Percentiles rank a stretch among this genome's conserved stretches.
Evolutionary conservation across 2,329 filamentous ascomycete genomes (phyloP).

Genomic region (Emericellopsis cladophorae): DNA sequence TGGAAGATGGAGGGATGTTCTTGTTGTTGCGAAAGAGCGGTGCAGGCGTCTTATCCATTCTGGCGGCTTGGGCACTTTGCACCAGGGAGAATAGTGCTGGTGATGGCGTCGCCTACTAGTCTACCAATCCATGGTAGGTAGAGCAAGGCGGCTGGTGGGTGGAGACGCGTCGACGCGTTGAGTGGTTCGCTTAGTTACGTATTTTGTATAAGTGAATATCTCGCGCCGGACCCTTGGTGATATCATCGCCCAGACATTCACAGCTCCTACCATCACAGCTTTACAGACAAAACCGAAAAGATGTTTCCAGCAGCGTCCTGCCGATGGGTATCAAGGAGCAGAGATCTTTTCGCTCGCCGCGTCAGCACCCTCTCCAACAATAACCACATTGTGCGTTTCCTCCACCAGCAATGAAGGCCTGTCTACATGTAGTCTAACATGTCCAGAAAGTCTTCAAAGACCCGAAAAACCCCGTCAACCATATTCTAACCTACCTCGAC

Average conservation of each 20-base stretch:
- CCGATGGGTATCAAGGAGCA: slow-evolving; percentile 10
- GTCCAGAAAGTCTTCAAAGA: slow-evolving; percentile 45
- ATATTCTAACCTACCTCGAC: slow-evolving; percentile 48
- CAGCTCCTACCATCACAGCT: neutral
- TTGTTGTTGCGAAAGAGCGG: slow-evolving; percentile 22
- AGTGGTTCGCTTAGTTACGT: slow-evolving; percentile 20
- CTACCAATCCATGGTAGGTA: too few relatives aligned
- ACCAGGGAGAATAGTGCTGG: neutral
- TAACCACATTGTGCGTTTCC: slow-evolving; percentile 36
- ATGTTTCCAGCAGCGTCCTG: slow-evolving; percentile 2
- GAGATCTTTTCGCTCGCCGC: slow-evolving; percentile 12
- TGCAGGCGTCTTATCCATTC: slow-evolving; percentile 25
- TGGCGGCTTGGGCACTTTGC: neutral
- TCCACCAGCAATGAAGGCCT: too few relatives aligned
- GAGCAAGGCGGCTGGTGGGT: neutral
- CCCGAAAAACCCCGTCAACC: slow-evolving; percentile 26
- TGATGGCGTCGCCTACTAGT: neutral
- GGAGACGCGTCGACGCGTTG: slow-evolving; percentile 23
- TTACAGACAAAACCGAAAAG: neutral
- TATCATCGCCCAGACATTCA: slow-evolving; percentile 12
- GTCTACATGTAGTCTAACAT: slow-evolving; percentile 4
- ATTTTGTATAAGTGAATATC: slow-evolving; percentile 4
- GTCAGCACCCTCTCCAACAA: slow-evolving; percentile 37
- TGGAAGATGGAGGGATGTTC: slow-evolving; percentile 31
- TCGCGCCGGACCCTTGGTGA: slow-evolving; percentile 10